Evolutionary conservation across 2,329 filamentous ascomycete genomes (phyloP).

Genomic region (Aspergillus sp.): DNA sequence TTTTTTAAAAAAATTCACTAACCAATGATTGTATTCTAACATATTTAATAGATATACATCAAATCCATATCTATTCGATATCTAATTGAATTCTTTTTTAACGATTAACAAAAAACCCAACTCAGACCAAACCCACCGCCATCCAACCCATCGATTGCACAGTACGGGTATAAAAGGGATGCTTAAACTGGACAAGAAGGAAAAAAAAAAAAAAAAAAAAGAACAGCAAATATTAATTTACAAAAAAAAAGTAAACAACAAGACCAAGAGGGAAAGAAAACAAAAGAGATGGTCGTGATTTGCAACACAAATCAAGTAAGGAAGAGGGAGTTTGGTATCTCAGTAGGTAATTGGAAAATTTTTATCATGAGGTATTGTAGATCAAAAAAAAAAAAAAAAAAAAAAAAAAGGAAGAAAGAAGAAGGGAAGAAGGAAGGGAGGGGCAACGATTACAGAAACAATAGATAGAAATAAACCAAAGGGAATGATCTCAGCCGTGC

Average conservation of each 20-base stretch:
- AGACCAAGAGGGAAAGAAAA: constrained; percentile 1
- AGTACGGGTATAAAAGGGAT: too few relatives aligned
- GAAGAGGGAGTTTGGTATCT: too few relatives aligned
- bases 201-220: not conserved
- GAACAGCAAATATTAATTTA: too few relatives aligned
- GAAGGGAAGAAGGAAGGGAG: not conserved
- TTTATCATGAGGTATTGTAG: constrained; percentile 3
- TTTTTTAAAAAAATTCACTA: too few relatives aligned
- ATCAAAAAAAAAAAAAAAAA: constrained; percentile 1
- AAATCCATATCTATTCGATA: too few relatives aligned
- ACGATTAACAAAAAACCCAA: too few relatives aligned
- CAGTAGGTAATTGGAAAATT: not conserved
- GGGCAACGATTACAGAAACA: constrained; percentile 1
- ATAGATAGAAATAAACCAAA: constrained; percentile 4
- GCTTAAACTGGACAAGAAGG: not conserved
- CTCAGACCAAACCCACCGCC: too few relatives aligned
- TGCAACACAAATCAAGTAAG: not conserved
- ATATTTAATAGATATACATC: too few relatives aligned
- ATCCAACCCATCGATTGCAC: too few relatives aligned
- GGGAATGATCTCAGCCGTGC: constrained; percentile 1
- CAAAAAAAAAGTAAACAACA: not conserved
- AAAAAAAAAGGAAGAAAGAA: constrained; percentile 2
- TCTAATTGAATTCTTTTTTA: too few relatives aligned
- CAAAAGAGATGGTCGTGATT: constrained; percentile 4
- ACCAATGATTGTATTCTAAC: too few relatives aligned